Conservation (phyloP, 78 protist genomes). For the Dictyostelium capitatum region DNA sequence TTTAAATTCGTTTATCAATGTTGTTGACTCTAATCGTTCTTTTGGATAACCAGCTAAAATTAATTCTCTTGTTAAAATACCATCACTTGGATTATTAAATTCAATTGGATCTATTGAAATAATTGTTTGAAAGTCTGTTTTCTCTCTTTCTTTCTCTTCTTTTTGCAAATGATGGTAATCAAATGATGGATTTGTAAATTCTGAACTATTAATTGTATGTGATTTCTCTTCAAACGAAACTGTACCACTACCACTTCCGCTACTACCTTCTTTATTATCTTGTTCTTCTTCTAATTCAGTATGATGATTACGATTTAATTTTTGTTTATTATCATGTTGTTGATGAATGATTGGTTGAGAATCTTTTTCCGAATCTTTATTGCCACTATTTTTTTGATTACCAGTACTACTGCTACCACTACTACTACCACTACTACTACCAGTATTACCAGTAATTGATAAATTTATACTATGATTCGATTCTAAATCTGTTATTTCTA, state of each 20-base stretch:
- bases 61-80: background rate
- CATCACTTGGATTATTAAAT: background rate
- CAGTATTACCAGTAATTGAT: background rate
- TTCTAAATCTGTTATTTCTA: background rate
- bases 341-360: background rate
- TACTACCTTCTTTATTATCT: background rate
- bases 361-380: too few species aligned
- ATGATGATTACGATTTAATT: background rate
- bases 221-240: background rate
- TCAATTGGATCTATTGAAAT: background rate
- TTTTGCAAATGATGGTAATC: conserved; percentile 1
- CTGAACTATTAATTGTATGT: background rate
- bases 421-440: background rate
- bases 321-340: conserved; percentile 1
- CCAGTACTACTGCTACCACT: background rate
- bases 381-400: conserved; percentile 1
- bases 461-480: background rate
- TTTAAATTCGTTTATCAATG: background rate
- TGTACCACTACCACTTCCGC: background rate
- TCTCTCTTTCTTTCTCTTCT: background rate
- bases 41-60: conserved; percentile 4
- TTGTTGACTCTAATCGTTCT: background rate
- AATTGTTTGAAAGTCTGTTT: background rate
- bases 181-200: background rate
- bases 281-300: background rate